A percentile compares a stretch with the other conserved stretches of the same genome.
Evolutionary conservation across 1,284 basidiomycete species (phyloP).

Genomic region (Taiwanofungus camphoratus): DNA sequence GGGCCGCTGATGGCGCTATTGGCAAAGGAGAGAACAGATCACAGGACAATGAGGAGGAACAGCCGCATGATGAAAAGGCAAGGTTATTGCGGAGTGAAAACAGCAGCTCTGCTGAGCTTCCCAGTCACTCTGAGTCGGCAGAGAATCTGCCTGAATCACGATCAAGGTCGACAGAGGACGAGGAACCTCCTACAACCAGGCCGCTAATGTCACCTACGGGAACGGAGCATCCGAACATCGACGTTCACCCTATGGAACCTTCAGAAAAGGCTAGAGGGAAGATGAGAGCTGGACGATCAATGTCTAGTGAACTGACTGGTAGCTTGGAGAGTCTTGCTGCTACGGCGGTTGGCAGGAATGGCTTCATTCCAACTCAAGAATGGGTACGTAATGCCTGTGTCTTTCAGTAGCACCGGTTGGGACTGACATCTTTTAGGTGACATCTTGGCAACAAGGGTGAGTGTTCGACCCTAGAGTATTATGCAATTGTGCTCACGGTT

Average conservation of each 20-base stretch:
- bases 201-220: slow-evolving; percentile 38
- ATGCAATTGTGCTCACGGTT: too few relatives aligned
- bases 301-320: slow-evolving; percentile 52
- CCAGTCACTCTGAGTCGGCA: slow-evolving; percentile 15
- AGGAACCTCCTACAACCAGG: slow-evolving; percentile 18
- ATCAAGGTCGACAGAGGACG: slow-evolving; percentile 18
- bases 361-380: slow-evolving; percentile 90
- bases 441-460: slow-evolving; percentile 85
- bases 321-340: slow-evolving; percentile 61
- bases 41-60: slow-evolving; percentile 20
- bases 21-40: slow-evolving; percentile 28
- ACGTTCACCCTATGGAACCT: slow-evolving; percentile 29
- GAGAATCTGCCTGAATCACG: slow-evolving; percentile 24
- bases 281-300: slow-evolving; percentile 65
- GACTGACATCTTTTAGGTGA: slow-evolving; percentile 42
- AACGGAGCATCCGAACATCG: slow-evolving; percentile 26
- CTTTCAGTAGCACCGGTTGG: slow-evolving; percentile 7
- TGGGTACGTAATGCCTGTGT: too few relatives aligned
- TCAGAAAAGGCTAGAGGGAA: slow-evolving; percentile 89
- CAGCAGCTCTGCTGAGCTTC: slow-evolving; percentile 22
- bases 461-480: too few relatives aligned
- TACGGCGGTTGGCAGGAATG: slow-evolving; percentile 73
- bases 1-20: slow-evolving; percentile 28
- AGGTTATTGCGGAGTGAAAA: slow-evolving; percentile 47
- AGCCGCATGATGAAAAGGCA: slow-evolving; percentile 55